Evolutionary conservation across 352 stramenopile genomes (phyloP).

Genomic region (Stephanocyclus meneghinianus): DNA sequence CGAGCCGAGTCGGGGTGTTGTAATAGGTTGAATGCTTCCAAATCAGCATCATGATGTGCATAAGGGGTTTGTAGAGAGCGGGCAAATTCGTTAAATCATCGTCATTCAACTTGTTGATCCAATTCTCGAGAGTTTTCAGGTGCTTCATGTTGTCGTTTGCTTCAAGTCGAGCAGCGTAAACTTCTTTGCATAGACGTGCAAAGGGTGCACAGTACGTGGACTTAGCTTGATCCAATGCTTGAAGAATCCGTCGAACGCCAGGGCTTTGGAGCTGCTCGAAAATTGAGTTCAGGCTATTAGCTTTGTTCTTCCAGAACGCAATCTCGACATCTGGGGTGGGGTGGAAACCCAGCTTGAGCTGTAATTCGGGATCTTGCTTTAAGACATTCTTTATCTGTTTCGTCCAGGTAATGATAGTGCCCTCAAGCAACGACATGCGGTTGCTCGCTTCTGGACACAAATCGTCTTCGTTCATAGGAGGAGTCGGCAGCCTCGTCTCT

Average conservation of each 20-base stretch:
- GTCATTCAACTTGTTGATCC: slow-evolving; percentile 93
- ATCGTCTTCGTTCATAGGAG: slow-evolving; percentile 87
- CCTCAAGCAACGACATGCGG: slow-evolving; percentile 95
- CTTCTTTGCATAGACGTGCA: slow-evolving; percentile 94
- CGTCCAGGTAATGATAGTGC: slow-evolving; percentile 97
- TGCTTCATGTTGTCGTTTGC: slow-evolving; percentile 99
- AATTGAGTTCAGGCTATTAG: slow-evolving; percentile 92
- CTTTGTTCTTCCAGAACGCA: slow-evolving; percentile 97
- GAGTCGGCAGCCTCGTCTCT: slow-evolving; percentile 94
- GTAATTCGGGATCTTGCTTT: slow-evolving; percentile 94
- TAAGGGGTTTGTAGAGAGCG: slow-evolving; percentile 96
- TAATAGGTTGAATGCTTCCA: slow-evolving; percentile 99
- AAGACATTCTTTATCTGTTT: slow-evolving; percentile 99
- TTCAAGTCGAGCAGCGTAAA: slow-evolving; percentile 93
- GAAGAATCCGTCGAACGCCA: slow-evolving; percentile 92
- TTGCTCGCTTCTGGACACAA: slow-evolving; percentile 66
- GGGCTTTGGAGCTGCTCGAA: slow-evolving; percentile 90
- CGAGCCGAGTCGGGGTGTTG: slow-evolving; percentile 93
- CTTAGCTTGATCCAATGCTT: slow-evolving; percentile 91
- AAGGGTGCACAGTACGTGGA: slow-evolving; percentile 94
- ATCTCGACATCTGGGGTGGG: slow-evolving; percentile 97
- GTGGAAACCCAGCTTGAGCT: slow-evolving; percentile 94
- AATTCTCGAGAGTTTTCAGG: slow-evolving; percentile 92
- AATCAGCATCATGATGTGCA: slow-evolving; percentile 97
- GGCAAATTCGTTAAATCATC: slow-evolving; percentile 90